These are phyloP conservation scores for Rubia yunnanensis DNA, from an alignment of 257 asterid genomes.

Conservation along the genomic window DNA sequence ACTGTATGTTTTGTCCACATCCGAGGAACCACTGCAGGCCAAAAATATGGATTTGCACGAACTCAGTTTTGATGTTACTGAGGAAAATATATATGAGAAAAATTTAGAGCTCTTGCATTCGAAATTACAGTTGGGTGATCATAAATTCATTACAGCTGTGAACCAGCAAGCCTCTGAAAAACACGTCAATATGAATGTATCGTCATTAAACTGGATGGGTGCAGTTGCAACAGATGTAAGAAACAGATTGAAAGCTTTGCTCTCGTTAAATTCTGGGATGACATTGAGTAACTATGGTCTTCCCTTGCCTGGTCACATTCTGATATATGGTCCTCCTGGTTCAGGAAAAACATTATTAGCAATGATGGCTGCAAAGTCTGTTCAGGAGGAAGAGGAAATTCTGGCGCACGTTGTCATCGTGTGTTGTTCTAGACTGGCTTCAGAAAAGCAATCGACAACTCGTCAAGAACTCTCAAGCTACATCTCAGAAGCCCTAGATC, in stretches of 20 bases:
- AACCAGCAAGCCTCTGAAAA: constrained; percentile 29
- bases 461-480: constrained; percentile 58
- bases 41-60: constrained; percentile 45
- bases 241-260: constrained; percentile 52
- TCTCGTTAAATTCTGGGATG: constrained; percentile 57
- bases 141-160: constrained; percentile 30
- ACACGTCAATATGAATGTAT: constrained; percentile 23
- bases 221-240: constrained; percentile 68
- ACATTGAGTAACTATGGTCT: constrained; percentile 49
- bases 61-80: constrained; percentile 40
- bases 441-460: constrained; percentile 68
- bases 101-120: constrained; percentile 46
- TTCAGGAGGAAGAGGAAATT: constrained; percentile 59
- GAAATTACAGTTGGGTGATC: constrained; percentile 64
- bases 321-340: constrained; percentile 91
- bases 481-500: constrained; percentile 77
- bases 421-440: constrained; percentile 68
- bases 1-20: constrained; percentile 53
- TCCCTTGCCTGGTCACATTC: constrained; percentile 88
- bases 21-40: constrained; percentile 40
- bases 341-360: constrained; percentile 90
- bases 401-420: constrained; percentile 73
- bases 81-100: constrained; percentile 24
- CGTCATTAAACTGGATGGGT: constrained; percentile 96
- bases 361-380: constrained; percentile 56